phyloP scores from a whole-genome alignment of 176 grass and related monocot species.

The Carex littledalei region DNA sequence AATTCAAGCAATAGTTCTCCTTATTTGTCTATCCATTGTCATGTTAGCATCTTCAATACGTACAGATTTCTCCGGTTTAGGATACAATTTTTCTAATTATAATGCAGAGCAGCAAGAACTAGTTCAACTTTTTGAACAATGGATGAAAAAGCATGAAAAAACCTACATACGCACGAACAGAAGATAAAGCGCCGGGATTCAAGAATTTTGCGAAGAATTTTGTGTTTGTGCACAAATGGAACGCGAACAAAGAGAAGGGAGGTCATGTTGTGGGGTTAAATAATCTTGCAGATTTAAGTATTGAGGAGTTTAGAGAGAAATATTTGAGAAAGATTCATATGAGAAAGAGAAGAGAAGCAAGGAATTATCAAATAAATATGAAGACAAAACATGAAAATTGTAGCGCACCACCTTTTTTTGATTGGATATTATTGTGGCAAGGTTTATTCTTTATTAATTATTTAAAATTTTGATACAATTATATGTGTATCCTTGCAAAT shows the following conservation, averaged over 20 bases:
- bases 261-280: constrained; percentile 30
- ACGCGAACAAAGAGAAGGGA: neutral
- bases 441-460: too few species aligned
- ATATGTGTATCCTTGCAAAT: too few species aligned
- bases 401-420: too few species aligned
- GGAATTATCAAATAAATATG: too few species aligned
- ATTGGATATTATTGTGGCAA: too few species aligned
- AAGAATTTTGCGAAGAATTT: constrained; percentile 32
- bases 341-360: too few species aligned
- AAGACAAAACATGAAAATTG: too few species aligned
- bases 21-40: constrained; percentile 6
- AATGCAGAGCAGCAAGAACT: neutral
- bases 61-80: neutral
- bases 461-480: too few species aligned
- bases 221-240: constrained; percentile 13
- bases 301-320: constrained; percentile 33
- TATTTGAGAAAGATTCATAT: too few species aligned
- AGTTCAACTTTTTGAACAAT: constrained; percentile 31
- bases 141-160: constrained; percentile 24
- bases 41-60: constrained; percentile 2
- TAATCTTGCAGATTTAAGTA: constrained; percentile 44
- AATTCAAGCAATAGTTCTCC: constrained; percentile 2
- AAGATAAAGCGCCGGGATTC: constrained; percentile 21
- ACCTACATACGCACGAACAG: constrained; percentile 12
- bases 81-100: neutral